Conservation (phyloP, 2,329 filamentous ascomycete species). For the Esteya vermicola region DNA sequence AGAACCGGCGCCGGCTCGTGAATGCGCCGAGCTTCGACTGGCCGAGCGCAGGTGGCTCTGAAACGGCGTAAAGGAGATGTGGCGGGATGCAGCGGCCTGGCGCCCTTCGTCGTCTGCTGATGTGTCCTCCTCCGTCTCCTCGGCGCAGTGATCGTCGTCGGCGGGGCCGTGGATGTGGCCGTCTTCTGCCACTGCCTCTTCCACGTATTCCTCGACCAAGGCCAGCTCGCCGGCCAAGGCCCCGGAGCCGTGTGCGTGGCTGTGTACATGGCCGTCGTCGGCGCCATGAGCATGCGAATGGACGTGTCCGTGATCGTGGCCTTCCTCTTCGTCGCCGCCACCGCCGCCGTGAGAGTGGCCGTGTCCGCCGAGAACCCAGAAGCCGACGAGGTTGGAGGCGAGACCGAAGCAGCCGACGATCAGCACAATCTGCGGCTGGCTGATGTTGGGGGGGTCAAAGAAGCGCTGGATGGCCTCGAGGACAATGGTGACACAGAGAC, state of each 20-base stretch:
- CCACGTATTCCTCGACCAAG: conserved; percentile 36
- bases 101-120: conserved; percentile 9
- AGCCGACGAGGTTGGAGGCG: conserved; percentile 74
- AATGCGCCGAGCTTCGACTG: conserved; percentile 13
- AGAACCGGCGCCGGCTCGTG: conserved; percentile 27
- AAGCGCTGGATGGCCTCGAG: conserved; percentile 89
- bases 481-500: conserved; percentile 89
- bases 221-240: no score
- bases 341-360: conserved; percentile 62
- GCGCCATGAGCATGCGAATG: conserved; percentile 23
- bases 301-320: conserved; percentile 28
- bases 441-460: conserved; percentile 77
- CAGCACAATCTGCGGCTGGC: conserved; percentile 73
- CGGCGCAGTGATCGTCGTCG: conserved; percentile 1
- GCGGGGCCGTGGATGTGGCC: background rate
- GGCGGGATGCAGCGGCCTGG: conserved; percentile 21
- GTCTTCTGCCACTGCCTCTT: background rate
- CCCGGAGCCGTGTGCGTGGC: conserved; percentile 13
- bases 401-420: conserved; percentile 80
- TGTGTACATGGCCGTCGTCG: conserved; percentile 16
- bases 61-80: conserved; percentile 23
- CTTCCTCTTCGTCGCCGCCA: conserved; percentile 30
- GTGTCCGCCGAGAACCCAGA: conserved; percentile 86
- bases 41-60: conserved; percentile 10
- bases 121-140: background rate